Base-by-base conservation (phyloP, 257 asterid genomes). In the Penstemon eatonii region DNA sequence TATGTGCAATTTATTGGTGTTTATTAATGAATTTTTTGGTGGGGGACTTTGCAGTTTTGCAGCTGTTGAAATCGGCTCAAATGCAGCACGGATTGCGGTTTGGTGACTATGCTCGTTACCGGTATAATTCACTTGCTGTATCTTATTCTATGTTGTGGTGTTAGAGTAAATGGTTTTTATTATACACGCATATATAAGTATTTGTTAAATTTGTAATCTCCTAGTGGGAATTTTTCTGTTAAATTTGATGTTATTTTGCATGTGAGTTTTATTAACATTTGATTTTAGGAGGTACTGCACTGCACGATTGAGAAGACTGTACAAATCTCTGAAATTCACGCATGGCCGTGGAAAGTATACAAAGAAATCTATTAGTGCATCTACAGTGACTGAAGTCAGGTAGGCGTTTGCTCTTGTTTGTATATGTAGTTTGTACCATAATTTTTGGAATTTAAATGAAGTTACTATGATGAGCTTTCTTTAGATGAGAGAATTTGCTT, bases 1-100 rank as follows among this genome's bases (percentile, higher is more conserved):
- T 65, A 7, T 13, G 5, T 67, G 40, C 6, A 7, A 6, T 54
- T 70, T 56, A 2, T 62, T 62, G 49, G 4, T 69, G 19, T 50
- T 41, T 58, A 55, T 9, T 56, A 7, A 45, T 49, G 39, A 39
- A 25, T 71, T 64, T 44, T 71, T 63, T 65, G 65, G 4, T 25
- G 56, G 25, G 66, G 67, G 53, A n/a, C 43, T 77, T 72, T 76
- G 56, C 85, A 89, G 99, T 94, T 67, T 80, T 89, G 85, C 96
- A 87, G 82, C 90, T 91, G 33, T 69, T 89, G 85, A 94, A 94
- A 83, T 85, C 95, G 72, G 88, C 99, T 68, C 99, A 94, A 80
- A 87, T 89, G 99, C 97, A 94, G 91, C 99, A 94, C 71, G 99
- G 99, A 56, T 86, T 94, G 86, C 97, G 97, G 38, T 81, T 85